These are phyloP conservation scores for Oryza coarctata DNA, from an alignment of 176 grass and related monocot genomes.

Conservation along the genomic window DNA sequence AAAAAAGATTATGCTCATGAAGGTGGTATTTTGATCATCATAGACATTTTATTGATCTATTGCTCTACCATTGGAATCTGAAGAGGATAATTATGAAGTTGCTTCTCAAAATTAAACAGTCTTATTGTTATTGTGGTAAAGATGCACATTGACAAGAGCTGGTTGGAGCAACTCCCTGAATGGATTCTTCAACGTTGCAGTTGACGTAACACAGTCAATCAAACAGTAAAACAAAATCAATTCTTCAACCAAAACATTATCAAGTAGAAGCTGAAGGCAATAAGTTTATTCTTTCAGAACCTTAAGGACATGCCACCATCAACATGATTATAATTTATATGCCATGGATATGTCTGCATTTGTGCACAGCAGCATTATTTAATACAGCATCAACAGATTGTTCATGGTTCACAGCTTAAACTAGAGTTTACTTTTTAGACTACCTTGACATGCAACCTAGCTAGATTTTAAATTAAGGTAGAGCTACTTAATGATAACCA, in stretches of 20 bases:
- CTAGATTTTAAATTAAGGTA: background rate
- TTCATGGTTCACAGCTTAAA: background rate
- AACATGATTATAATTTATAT: too few species aligned
- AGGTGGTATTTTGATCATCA: too few species aligned
- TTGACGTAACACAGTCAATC: background rate
- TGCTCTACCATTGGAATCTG: too few species aligned
- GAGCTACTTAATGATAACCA: background rate
- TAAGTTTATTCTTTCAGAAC: background rate
- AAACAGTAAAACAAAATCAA: background rate
- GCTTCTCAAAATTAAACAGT: too few species aligned
- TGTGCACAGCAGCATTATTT: background rate
- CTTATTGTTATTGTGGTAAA: too few species aligned
- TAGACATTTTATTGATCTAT: too few species aligned
- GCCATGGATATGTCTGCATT: background rate
- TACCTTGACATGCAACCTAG: background rate
- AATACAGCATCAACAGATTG: background rate
- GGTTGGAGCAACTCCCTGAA: too few species aligned
- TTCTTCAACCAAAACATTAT: background rate
- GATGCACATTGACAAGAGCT: too few species aligned
- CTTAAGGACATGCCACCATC: background rate
- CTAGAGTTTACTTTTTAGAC: background rate
- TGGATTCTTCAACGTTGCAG: too few species aligned
- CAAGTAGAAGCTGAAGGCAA: background rate
- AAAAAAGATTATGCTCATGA: too few species aligned
- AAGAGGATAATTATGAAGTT: too few species aligned